Base-by-base conservation (phyloP, 2,329 filamentous ascomycete genomes). In the Phialemoniopsis sp. region DNA sequence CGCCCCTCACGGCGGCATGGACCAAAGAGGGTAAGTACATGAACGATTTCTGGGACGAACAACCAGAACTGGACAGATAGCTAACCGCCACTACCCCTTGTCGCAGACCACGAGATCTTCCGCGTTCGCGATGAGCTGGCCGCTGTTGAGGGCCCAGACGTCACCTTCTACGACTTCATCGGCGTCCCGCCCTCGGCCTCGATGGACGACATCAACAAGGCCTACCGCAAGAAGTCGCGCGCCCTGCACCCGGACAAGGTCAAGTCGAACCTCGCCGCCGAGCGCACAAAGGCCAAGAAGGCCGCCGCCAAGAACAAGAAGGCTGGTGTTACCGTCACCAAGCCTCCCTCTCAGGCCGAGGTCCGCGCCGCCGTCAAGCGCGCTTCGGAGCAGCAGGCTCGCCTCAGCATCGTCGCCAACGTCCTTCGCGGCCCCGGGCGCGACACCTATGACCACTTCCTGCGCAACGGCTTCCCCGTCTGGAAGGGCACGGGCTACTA, bases 401-500 rank as follows among this genome's bases (percentile, higher is more conserved):
- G 90, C 31, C 76, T 98, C 31, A 85, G 85, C 46, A 78, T 95
- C 54, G 86, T 97, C 39, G 82, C 84, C 51, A 86, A 89, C 56
- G 86, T 98, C 56, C 82, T 98, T 38, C 82, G 87, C 52, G 89
- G 91, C 2, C 71, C 85, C 4, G 78, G 78, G 39, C 80, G 93
- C 47, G 86, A 88, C 51, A 85, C 93, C 47, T 98, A 98, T 65
- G 91, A 98, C 61, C 85, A 96, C 63, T 98, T 97, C 70, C 67
- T 97, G 44, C 68, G 72, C 60, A 89, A 97, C 64, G 93, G 93
- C 45, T 98, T 98, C 70, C 93, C 93, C 26, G 80, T 80, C 40
- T 98, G 93, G 93, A 90, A 91, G 69, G 93, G 93, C 42, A 96
- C 91, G 33, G 91, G 93, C 46, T 98, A 98, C 76, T 98, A 97